Evolutionary conservation across 192 early-diverging fungal genomes (phyloP).

Genomic region (Thoreauomyces humboldtii): DNA sequence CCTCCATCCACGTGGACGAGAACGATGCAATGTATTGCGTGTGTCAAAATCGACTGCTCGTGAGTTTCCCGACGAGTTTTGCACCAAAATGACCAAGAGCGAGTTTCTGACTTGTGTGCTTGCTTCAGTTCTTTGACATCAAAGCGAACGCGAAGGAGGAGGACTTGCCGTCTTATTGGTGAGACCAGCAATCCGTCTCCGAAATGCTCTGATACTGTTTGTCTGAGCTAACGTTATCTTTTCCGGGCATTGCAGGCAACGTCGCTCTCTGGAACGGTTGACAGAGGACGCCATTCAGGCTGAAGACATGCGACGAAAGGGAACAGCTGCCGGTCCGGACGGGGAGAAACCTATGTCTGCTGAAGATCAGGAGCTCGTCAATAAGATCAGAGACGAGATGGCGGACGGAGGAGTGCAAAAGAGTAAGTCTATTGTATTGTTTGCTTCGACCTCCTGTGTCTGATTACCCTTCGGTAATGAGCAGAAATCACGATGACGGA

Average conservation of each 20-base stretch:
- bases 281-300: constrained; percentile 3
- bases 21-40: constrained; percentile 35
- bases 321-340: neutral
- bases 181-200: constrained; percentile 3
- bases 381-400: constrained; percentile 12
- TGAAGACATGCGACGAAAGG: neutral
- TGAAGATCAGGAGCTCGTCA: constrained; percentile 7
- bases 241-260: no score
- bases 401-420: constrained; percentile 7
- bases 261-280: constrained; percentile 4
- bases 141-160: constrained; percentile 47
- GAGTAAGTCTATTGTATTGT: constrained; percentile 1
- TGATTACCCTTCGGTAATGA: neutral
- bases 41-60: constrained; percentile 50
- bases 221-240: no score
- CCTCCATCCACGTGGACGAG: constrained; percentile 30
- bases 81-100: neutral
- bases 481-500: constrained; percentile 45
- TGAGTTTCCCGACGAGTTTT: constrained; percentile 7
- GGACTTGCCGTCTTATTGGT: constrained; percentile 51
- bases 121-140: constrained; percentile 39
- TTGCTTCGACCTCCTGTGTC: neutral
- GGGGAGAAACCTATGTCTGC: neutral
- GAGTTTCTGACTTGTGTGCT: constrained; percentile 1
- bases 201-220: no score